Percentiles rank a stretch among this genome's conserved stretches.
Conservation (phyloP, 345 rosid species). For the Syzygium aromaticum region DNA sequence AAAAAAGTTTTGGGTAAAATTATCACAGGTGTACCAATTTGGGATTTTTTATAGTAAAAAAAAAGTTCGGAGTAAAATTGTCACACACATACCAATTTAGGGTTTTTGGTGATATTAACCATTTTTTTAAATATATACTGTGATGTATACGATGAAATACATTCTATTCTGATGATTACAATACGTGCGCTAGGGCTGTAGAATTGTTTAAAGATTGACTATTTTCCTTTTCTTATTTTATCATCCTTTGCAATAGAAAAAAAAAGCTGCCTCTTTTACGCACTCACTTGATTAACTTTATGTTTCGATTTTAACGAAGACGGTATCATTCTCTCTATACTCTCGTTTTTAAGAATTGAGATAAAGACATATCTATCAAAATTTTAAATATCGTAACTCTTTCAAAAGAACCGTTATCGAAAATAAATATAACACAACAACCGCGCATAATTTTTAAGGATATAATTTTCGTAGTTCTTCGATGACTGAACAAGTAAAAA, state of each 20-base stretch:
- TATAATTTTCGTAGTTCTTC: neutral
- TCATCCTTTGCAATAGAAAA: neutral
- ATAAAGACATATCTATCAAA: rapidly evolving
- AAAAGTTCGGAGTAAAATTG: too few relatives aligned
- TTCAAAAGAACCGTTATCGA: rapidly evolving
- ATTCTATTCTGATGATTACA: neutral
- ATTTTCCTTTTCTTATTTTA: neutral
- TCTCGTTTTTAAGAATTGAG: neutral
- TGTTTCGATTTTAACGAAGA: neutral
- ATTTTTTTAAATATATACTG: too few relatives aligned
- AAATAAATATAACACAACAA: neutral
- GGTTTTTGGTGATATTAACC: too few relatives aligned
- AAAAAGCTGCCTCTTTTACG: neutral
- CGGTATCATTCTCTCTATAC: too few relatives aligned
- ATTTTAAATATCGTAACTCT: neutral
- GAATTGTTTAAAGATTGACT: neutral
- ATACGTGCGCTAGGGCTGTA: neutral
- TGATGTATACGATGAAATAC: neutral
- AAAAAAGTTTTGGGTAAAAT: too few relatives aligned
- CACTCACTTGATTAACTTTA: neutral
- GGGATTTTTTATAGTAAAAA: too few relatives aligned
- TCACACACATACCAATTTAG: too few relatives aligned
- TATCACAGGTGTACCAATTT: too few relatives aligned
- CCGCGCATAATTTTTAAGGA: neutral
- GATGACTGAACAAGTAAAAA: rapidly evolving